Evolutionary conservation across 2,329 filamentous ascomycete genomes (phyloP).

Genomic region (Epichloe bromicola): DNA sequence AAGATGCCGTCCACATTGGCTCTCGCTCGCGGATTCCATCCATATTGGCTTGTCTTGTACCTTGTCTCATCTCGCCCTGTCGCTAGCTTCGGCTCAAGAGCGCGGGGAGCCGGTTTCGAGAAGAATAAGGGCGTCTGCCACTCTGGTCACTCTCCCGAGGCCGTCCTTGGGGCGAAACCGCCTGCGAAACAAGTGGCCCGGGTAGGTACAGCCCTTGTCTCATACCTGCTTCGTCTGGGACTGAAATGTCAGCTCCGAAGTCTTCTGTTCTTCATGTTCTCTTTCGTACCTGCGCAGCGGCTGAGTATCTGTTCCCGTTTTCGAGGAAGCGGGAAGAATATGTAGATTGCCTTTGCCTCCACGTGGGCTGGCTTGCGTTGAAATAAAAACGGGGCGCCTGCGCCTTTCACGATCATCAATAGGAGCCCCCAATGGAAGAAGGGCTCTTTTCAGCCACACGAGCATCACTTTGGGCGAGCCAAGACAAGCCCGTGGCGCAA

Average conservation of each 20-base stretch:
- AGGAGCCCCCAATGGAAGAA: neutral
- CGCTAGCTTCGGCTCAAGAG: neutral
- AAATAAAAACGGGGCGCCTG: neutral
- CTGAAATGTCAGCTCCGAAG: no score
- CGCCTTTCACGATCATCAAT: neutral
- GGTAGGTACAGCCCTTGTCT: neutral
- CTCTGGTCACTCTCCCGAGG: neutral
- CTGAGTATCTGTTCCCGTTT: no score
- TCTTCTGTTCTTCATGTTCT: no score
- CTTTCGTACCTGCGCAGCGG: no score
- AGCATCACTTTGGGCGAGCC: neutral
- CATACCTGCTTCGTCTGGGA: neutral
- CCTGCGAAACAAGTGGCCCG: neutral
- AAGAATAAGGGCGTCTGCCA: neutral
- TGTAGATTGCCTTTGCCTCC: no score
- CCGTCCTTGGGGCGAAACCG: neutral
- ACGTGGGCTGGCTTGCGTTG: no score
- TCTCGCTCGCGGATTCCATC: no score
- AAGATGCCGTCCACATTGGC: no score
- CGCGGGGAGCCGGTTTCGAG: neutral
- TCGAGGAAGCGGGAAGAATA: no score
- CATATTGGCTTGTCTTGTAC: neutral
- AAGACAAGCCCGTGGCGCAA: no score
- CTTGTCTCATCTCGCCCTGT: no score
- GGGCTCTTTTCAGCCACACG: neutral